phyloP scores from a whole-genome alignment of 345 rosid species.

The Clarkia xantiana region DNA sequence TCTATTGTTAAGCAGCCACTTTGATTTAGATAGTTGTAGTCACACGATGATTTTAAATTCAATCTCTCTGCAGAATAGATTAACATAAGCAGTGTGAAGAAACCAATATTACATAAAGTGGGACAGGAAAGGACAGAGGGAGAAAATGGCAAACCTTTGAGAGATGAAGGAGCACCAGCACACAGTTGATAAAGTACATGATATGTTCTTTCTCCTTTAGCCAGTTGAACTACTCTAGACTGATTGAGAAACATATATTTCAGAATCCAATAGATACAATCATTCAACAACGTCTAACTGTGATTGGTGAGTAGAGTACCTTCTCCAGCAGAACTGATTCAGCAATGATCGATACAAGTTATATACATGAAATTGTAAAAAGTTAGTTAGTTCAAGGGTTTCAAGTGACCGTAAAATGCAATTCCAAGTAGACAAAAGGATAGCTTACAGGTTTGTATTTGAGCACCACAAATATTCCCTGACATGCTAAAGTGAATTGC shows the following conservation, averaged over 20 bases:
- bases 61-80: slow-evolving; percentile 46
- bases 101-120: background rate
- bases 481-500: slow-evolving; percentile 63
- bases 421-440: background rate
- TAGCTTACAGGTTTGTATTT: slow-evolving; percentile 74
- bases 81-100: slow-evolving; percentile 1
- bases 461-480: slow-evolving; percentile 83
- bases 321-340: slow-evolving; percentile 75
- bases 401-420: background rate
- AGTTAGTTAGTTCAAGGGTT: slow-evolving; percentile 16
- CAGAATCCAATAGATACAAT: slow-evolving; percentile 11
- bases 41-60: slow-evolving; percentile 61
- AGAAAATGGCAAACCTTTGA: slow-evolving; percentile 42
- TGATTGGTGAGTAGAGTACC: slow-evolving; percentile 29
- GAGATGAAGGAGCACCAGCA: slow-evolving; percentile 75
- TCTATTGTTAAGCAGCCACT: slow-evolving; percentile 65
- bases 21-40: slow-evolving; percentile 75
- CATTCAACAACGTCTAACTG: too few relatives aligned
- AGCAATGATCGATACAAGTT: slow-evolving; percentile 2
- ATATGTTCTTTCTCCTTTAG: slow-evolving; percentile 79
- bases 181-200: slow-evolving; percentile 88
- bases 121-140: background rate
- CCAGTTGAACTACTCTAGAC: slow-evolving; percentile 92
- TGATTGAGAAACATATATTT: slow-evolving; percentile 30
- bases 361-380: slow-evolving; percentile 2